Conservation (phyloP, 2,329 filamentous ascomycete genomes). For the Paecilomyces variotii region DNA sequence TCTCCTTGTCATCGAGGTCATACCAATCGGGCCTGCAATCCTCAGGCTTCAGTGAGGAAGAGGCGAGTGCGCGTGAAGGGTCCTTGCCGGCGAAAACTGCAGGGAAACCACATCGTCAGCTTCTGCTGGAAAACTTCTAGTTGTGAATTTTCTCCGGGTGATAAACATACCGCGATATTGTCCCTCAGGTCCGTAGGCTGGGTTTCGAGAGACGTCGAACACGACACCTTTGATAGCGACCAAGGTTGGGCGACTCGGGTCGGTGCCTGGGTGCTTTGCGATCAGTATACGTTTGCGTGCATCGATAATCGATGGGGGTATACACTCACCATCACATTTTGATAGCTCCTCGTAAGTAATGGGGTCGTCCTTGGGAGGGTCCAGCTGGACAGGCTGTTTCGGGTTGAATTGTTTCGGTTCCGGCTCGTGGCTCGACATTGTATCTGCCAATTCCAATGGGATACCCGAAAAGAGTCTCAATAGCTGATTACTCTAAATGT, state of each 20-base stretch:
- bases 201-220: slow-evolving; percentile 88
- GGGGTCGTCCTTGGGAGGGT: slow-evolving; percentile 77
- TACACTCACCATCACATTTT: slow-evolving; percentile 67
- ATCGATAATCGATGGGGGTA: neutral
- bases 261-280: slow-evolving; percentile 20
- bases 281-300: neutral
- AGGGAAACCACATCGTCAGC: neutral
- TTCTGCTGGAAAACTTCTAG: neutral
- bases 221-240: slow-evolving; percentile 75
- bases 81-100: slow-evolving; percentile 94
- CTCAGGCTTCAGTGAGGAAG: slow-evolving; percentile 76
- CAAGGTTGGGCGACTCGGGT: slow-evolving; percentile 45
- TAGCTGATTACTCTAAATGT: neutral
- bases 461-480: neutral
- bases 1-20: slow-evolving; percentile 75
- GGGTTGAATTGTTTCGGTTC: slow-evolving; percentile 32
- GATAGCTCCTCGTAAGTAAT: slow-evolving; percentile 75
- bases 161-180: slow-evolving; percentile 68
- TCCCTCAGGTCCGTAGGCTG: slow-evolving; percentile 72
- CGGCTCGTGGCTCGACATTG: slow-evolving; percentile 22
- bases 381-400: slow-evolving; percentile 47
- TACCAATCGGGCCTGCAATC: slow-evolving; percentile 79
- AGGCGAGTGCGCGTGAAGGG: slow-evolving; percentile 81
- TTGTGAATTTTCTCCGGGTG: neutral
- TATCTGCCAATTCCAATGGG: slow-evolving; percentile 2